Base-by-base conservation (phyloP, 106 monocot species). In the Allium cepa region DNA sequence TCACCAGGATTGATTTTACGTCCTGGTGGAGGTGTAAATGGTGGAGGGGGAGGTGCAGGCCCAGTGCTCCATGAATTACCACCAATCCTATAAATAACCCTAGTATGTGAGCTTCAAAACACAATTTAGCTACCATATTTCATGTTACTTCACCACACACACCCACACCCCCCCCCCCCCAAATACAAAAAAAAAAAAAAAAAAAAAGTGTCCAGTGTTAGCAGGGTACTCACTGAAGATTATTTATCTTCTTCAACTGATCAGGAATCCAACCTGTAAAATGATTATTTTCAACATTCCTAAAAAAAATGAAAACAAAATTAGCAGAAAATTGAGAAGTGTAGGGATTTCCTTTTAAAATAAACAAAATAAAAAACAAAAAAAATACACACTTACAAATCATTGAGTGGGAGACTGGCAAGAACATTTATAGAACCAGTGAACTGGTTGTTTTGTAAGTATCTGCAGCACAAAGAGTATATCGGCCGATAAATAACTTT, bases 201-300 rank as follows among this genome's bases (percentile, higher is more conserved):
- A 56, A 69, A 56, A 26, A 12, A 36, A 62, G 27, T 60, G 60
- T 7, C 7, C 49, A 15, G 16, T 50, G 11, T 28, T 9, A 48
- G 57, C 17, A 57, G 14, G 10, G 26, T 69, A 83, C 86, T 84
- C 62, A 94, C 94, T 76, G 79, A 56, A 94, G 75, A 70, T 72
- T 90, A 28, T 90, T 82, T 84, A 94, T 80, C 57, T 67, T 69
- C 66, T 87, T 90, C 18, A 94, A 50, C 59, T 71, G 77, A 22
- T 78, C 53, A 55, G 94, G 94, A 69, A 94, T 87, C 87, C 84
- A 84, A 50, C 94, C 94, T 60, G 62, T 87, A 79, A 94, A 94
- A 53, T 45, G 87, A 36, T 90, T 90, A 71, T 90, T 94, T 79
- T 87, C 90, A 66, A 94, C 74, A 72, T 94, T 87, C 82, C 94